Base-by-base conservation (phyloP, 1,284 basidiomycete genomes). In the Ceratobasidium sp. region DNA sequence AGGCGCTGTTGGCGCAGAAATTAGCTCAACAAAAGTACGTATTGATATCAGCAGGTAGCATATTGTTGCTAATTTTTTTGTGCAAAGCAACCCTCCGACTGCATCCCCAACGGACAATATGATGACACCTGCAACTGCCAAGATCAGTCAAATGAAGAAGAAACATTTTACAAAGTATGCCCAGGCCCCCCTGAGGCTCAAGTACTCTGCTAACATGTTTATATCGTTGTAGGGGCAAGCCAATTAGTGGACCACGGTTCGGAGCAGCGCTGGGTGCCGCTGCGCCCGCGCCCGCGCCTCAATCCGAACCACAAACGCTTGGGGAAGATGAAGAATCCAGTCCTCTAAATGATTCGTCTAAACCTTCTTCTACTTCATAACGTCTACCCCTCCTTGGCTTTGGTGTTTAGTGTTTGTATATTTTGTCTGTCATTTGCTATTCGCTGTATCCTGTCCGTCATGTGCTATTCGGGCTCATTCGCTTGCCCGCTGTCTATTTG, bases 51-150 rank as follows among this genome's bases (percentile, higher is more conserved):
- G 26, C 70, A 67, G 28, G n/a, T 51, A 42, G 33, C 63, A 13
- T 80, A 76, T 60, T 6, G 42, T 63, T 23, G 63, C 77, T 68
- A 55, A 58, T 39, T 56, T 15, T n/a, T 2, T 51, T 77, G 42
- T 70, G 61, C 28, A 28, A 83, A 95, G 95, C 83, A 96, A 96
- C 85, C 92, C 94, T 10, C 91, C 90, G 63, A 95, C 90, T 82
- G 87, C 96, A 81, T 97, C 96, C 18, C 97, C 97, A 6, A 97
- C 97, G 10, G 97, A 98, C 85, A 95, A 94, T 83, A 88, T 98
- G 85, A 91, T 97, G 89, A 97, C 96, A 3, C 97, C 97, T 0
- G 92, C 92, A 84, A 94, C 95, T 5, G 93, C 95, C 86, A 98
- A 97, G 86, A 90, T 98, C 76, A 92, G 89, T 72, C 93, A 93